A percentile compares a stretch with the other conserved stretches of the same genome.
phyloP scores from a whole-genome alignment of 148 eudicot species.

The Rhododendron ovatum region DNA sequence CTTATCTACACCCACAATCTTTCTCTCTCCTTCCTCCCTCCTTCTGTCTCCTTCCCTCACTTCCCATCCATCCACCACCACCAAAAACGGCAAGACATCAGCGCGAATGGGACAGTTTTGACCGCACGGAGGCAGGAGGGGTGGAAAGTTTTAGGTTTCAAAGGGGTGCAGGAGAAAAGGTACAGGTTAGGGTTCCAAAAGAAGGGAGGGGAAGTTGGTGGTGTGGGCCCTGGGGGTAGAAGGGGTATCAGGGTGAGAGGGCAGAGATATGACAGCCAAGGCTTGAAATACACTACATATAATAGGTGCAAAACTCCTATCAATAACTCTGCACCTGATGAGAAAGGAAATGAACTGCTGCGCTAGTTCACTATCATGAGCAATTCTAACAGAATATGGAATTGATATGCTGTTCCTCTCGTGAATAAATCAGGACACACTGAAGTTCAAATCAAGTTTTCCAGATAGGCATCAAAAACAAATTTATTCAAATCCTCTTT shows the following conservation, averaged over 20 bases:
- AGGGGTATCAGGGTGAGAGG: neutral
- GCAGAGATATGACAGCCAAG: neutral
- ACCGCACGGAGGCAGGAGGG: neutral
- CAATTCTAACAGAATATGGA: neutral
- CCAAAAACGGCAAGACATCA: neutral
- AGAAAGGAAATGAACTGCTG: neutral
- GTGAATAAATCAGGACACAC: neutral
- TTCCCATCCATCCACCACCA: neutral
- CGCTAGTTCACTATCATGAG: neutral
- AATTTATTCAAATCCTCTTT: neutral
- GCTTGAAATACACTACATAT: neutral
- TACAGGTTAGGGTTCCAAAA: neutral
- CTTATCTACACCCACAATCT: neutral
- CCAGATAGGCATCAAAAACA: neutral
- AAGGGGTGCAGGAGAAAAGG: neutral
- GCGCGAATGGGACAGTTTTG: neutral
- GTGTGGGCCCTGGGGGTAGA: neutral
- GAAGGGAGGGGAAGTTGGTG: neutral
- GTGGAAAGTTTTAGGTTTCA: neutral
- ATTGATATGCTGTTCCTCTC: neutral
- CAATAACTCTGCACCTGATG: neutral
- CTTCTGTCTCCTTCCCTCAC: neutral
- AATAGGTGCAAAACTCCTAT: neutral
- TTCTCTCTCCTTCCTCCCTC: neutral
- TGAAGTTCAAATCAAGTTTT: neutral